Percentiles rank a stretch among this genome's conserved stretches.
These are phyloP conservation scores for Metschnikowia baotianmanensis DNA, from an alignment of 805 yeast species.

Conservation along the genomic window DNA sequence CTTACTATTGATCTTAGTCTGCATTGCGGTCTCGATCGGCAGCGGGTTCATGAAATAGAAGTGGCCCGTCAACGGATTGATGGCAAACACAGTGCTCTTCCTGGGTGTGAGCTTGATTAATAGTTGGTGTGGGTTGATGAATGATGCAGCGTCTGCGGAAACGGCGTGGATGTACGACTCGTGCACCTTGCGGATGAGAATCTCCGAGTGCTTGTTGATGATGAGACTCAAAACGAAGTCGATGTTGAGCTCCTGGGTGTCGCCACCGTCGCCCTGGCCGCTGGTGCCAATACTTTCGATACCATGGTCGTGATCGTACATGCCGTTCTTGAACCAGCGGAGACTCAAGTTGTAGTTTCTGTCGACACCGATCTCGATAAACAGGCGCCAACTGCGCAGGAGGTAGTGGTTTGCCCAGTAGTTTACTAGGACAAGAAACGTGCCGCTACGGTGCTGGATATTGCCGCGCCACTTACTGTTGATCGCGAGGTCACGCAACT, in stretches of 20 bases:
- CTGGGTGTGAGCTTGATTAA: constrained; percentile 30
- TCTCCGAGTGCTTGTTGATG: constrained; percentile 39
- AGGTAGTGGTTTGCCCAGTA: constrained; percentile 58
- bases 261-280: constrained; percentile 13
- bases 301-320: constrained; percentile 26
- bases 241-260: constrained; percentile 32
- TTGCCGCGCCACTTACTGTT: constrained; percentile 58
- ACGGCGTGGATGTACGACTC: constrained; percentile 13
- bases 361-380: constrained; percentile 62
- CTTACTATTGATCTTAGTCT: constrained; percentile 32
- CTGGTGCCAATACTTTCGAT: constrained; percentile 2
- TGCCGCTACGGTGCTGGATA: constrained; percentile 56
- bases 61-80: constrained; percentile 40
- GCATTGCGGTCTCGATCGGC: constrained; percentile 32
- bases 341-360: constrained; percentile 46
- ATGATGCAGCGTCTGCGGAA: constrained; percentile 14
- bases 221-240: constrained; percentile 35
- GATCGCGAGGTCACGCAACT: constrained; percentile 45
- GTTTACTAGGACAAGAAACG: constrained; percentile 51
- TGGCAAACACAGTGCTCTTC: constrained; percentile 35
- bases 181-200: constrained; percentile 27
- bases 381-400: constrained; percentile 47
- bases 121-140: constrained; percentile 34
- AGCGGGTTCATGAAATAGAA: constrained; percentile 41
- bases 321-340: constrained; percentile 64